These are phyloP conservation scores for Sclerotinia borealis DNA, from an alignment of 2,329 filamentous ascomycete species.

Conservation along the genomic window DNA sequence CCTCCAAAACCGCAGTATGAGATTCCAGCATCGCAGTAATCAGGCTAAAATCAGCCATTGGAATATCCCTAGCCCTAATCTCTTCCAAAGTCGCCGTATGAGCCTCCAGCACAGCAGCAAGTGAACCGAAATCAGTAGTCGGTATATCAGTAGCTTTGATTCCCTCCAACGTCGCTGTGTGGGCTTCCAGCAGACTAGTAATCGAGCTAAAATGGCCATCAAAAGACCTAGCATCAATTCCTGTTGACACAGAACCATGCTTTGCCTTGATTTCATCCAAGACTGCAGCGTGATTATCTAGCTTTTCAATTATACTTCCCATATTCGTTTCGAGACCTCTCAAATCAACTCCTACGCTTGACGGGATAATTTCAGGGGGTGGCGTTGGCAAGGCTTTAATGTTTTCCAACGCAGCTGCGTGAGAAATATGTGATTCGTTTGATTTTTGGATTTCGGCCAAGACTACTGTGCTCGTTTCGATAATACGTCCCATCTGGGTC, in stretches of 20 bases:
- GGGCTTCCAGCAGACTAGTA: slow-evolving; percentile 1
- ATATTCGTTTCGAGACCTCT: not conserved
- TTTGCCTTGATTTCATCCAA: slow-evolving; percentile 11
- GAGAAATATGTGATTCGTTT: slow-evolving; percentile 13
- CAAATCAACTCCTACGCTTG: slow-evolving; percentile 2
- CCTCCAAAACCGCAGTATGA: slow-evolving; percentile 8
- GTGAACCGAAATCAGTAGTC: not conserved
- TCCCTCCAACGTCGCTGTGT: slow-evolving; percentile 8
- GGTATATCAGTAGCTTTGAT: slow-evolving; percentile 13
- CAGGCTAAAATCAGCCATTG: not conserved
- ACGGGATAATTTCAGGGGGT: not conserved
- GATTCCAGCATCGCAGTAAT: slow-evolving; percentile 7
- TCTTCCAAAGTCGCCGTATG: slow-evolving; percentile 11
- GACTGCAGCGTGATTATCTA: slow-evolving; percentile 1
- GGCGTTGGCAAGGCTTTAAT: slow-evolving; percentile 13
- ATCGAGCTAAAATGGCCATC: slow-evolving; percentile 21
- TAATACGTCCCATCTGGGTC: slow-evolving; percentile 10
- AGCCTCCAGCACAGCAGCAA: slow-evolving; percentile 8
- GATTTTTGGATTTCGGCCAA: slow-evolving; percentile 14
- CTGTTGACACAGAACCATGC: not conserved
- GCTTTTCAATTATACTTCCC: not conserved
- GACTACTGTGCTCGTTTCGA: slow-evolving; percentile 13
- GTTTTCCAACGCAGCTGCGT: slow-evolving; percentile 14
- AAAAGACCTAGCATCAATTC: slow-evolving; percentile 13
- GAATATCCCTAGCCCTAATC: slow-evolving; percentile 12